A percentile compares a stretch with the other conserved stretches of the same genome.
Conservation (phyloP, 2,329 filamentous ascomycete species). For the Chalara sp. region DNA sequence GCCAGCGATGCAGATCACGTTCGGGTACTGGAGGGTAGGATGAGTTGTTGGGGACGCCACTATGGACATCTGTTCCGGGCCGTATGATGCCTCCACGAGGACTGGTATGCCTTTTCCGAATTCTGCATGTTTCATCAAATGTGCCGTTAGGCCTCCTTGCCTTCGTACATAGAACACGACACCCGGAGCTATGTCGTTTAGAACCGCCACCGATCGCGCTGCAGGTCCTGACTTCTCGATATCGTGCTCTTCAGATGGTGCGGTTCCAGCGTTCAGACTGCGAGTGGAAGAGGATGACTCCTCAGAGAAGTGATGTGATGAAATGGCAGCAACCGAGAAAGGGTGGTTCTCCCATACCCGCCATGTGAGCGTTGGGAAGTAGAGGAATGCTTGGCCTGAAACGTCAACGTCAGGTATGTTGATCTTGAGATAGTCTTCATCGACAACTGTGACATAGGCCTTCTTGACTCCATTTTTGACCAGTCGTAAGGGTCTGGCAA, state of each 20-base stretch:
- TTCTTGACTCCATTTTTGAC: conserved; percentile 1
- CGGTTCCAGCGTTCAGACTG: neutral
- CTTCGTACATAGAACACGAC: conserved; percentile 28
- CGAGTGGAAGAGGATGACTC: neutral
- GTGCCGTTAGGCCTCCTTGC: conserved; percentile 28
- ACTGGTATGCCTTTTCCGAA: neutral
- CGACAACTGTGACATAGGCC: conserved; percentile 1
- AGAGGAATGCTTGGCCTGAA: conserved; percentile 2
- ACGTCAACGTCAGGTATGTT: conserved; percentile 1
- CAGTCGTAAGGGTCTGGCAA: conserved; percentile 31
- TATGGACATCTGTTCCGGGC: conserved; percentile 35
- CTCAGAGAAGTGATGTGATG: neutral
- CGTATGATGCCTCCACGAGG: conserved; percentile 16
- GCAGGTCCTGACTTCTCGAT: neutral
- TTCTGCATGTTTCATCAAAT: conserved; percentile 13
- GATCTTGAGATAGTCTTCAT: conserved; percentile 4
- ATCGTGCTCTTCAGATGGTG: too few species aligned
- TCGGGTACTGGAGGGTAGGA: conserved; percentile 24
- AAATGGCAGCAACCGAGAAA: conserved; percentile 3
- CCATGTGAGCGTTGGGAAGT: conserved; percentile 3
- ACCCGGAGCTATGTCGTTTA: neutral
- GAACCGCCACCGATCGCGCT: neutral
- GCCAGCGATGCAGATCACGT: conserved; percentile 36
- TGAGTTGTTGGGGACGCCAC: conserved; percentile 18
- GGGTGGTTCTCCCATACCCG: conserved; percentile 4